Conservation (phyloP, 2,329 filamentous ascomycete species). For the Fusarium anthophilum region DNA sequence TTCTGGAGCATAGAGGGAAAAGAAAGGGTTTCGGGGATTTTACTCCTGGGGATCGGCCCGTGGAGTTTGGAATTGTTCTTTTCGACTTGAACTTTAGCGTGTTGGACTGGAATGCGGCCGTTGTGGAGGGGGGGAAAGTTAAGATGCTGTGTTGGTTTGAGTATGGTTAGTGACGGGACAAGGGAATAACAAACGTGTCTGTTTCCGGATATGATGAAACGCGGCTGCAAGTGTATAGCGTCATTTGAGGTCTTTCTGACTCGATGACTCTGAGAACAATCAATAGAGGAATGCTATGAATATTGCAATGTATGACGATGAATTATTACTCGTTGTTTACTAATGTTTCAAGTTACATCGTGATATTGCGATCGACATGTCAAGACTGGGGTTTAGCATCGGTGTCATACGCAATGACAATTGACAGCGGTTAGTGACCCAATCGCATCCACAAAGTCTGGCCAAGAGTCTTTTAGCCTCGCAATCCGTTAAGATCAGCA, state of each 20-base stretch:
- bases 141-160: too few species aligned
- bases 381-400: neutral
- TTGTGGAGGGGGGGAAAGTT: neutral
- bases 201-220: neutral
- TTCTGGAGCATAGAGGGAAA: neutral
- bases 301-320: neutral
- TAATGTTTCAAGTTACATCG: neutral
- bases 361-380: neutral
- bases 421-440: neutral
- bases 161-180: neutral
- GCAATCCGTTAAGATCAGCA: neutral
- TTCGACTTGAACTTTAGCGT: neutral
- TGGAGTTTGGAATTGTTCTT: neutral
- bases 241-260: neutral
- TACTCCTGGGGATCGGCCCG: neutral
- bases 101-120: constrained; percentile 1
- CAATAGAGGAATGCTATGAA: neutral
- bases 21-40: neutral
- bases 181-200: neutral
- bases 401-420: neutral
- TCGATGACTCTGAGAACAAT: neutral
- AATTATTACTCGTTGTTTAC: neutral
- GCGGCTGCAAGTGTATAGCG: neutral
- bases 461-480: neutral
- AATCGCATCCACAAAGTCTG: neutral